A percentile compares a stretch with the other conserved stretches of the same genome.
phyloP scores from a whole-genome alignment of 768 basidiomycete species.

The Cyathus striatus region DNA sequence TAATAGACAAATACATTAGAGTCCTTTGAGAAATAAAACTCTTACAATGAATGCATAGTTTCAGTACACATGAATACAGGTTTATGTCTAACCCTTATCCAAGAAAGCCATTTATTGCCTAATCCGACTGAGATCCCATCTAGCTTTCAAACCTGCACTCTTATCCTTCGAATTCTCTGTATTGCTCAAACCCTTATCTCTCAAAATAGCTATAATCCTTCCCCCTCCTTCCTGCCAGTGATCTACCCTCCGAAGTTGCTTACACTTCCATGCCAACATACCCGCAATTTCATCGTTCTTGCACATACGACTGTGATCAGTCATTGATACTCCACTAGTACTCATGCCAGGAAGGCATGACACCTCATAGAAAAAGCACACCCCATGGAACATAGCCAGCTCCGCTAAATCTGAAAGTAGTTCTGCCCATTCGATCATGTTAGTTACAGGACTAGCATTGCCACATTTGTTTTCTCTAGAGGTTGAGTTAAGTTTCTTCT shows the following conservation, averaged over 20 bases:
- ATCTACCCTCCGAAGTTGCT: conserved; percentile 55
- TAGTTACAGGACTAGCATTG: conserved; percentile 25
- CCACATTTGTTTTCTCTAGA: conserved; percentile 7
- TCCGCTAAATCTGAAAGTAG: conserved; percentile 48
- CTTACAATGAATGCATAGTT: too few species aligned
- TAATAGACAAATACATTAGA: too few species aligned
- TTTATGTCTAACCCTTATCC: too few species aligned
- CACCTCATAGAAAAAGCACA: conserved; percentile 66
- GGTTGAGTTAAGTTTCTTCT: conserved; percentile 26
- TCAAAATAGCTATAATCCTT: conserved; percentile 44
- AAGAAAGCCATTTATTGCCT: conserved; percentile 22
- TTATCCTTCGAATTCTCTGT: conserved; percentile 18
- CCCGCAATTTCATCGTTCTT: conserved; percentile 67
- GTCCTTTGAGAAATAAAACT: too few species aligned
- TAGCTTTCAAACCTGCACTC: conserved; percentile 32
- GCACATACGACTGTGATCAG: conserved; percentile 57
- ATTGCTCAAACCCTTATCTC: conserved; percentile 1
- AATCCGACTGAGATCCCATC: conserved; percentile 51
- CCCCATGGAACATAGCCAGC: conserved; percentile 53
- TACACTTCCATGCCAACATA: conserved; percentile 57
- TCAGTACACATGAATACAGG: too few species aligned
- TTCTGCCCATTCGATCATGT: conserved; percentile 54
- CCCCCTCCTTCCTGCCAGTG: conserved; percentile 59
- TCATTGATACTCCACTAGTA: conserved; percentile 33
- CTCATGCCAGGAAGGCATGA: conserved; percentile 21